phyloP scores from a whole-genome alignment of 768 basidiomycete genomes.

The Lactarius pseudohatsudake region DNA sequence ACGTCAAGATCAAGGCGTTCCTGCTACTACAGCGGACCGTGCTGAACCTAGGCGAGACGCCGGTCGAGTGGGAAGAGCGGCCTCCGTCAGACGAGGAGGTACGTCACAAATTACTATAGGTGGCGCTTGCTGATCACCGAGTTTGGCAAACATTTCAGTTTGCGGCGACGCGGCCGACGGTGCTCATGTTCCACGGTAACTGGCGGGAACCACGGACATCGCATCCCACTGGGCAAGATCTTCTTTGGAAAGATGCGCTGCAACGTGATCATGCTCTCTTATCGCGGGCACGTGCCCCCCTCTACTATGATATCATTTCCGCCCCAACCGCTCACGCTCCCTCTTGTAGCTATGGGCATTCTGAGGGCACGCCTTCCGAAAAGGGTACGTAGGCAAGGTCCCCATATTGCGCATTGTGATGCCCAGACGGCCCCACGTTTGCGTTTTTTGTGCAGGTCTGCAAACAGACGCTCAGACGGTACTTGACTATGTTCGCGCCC shows the following conservation, averaged over 20 bases:
- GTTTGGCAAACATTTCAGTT: no score
- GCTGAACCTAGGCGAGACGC: constrained; percentile 37
- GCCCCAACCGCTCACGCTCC: background rate
- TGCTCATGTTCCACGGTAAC: constrained; percentile 94
- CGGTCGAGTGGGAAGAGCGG: constrained; percentile 35
- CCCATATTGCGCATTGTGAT: background rate
- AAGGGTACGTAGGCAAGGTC: constrained; percentile 49
- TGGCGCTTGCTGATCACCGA: no score
- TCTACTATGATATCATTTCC: no score
- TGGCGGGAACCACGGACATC: constrained; percentile 83
- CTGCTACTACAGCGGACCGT: constrained; percentile 64
- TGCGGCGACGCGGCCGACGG: constrained; percentile 64
- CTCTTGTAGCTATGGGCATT: constrained; percentile 71
- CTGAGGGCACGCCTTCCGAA: constrained; percentile 85
- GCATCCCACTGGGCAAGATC: constrained; percentile 81
- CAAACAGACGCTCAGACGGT: constrained; percentile 83
- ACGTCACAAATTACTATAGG: no score
- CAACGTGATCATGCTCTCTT: constrained; percentile 93
- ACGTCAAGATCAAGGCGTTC: constrained; percentile 71
- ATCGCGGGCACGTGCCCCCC: constrained; percentile 67
- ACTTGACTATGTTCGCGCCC: constrained; percentile 66
- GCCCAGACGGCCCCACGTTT: background rate
- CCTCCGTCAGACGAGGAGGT: constrained; percentile 59
- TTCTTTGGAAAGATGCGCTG: constrained; percentile 84
- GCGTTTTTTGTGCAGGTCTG: constrained; percentile 51